Conservation (phyloP, 2,329 filamentous ascomycete species). For the Trichoderma sp. region DNA sequence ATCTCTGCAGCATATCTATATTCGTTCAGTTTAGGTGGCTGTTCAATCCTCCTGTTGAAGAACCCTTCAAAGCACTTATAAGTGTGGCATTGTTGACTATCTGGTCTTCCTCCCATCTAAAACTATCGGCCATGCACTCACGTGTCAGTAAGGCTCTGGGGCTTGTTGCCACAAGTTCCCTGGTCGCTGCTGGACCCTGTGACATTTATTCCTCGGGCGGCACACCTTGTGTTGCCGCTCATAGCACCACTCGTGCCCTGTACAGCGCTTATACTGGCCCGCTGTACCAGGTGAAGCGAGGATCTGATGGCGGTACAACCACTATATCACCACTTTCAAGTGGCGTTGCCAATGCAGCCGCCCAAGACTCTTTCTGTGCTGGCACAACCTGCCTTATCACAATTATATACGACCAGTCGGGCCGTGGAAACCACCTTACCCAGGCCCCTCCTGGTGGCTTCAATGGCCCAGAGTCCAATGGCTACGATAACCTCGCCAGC, state of each 20-base stretch:
- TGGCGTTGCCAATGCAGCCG: neutral
- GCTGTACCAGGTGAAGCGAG: constrained; percentile 1
- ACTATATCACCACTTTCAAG: neutral
- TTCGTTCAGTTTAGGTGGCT: neutral
- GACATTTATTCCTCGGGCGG: constrained; percentile 3
- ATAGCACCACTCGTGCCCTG: constrained; percentile 2
- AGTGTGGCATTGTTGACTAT: neutral
- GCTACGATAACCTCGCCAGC: neutral
- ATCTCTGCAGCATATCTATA: neutral
- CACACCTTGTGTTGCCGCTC: constrained; percentile 4
- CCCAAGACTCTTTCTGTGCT: neutral
- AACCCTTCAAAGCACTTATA: neutral
- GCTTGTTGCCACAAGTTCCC: neutral
- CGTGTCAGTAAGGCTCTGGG: neutral
- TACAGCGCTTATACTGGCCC: neutral
- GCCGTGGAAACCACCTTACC: constrained; percentile 1
- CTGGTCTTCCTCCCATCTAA: neutral
- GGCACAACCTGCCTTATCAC: neutral
- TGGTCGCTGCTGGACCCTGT: neutral
- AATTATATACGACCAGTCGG: constrained; percentile 9
- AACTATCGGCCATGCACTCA: neutral
- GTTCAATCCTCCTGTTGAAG: neutral
- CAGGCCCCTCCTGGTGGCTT: constrained; percentile 4
- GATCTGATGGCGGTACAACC: neutral
- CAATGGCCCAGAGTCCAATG: neutral